Conservation (phyloP, 108 stramenopile genomes). For the Stephanodiscus triporus region DNA sequence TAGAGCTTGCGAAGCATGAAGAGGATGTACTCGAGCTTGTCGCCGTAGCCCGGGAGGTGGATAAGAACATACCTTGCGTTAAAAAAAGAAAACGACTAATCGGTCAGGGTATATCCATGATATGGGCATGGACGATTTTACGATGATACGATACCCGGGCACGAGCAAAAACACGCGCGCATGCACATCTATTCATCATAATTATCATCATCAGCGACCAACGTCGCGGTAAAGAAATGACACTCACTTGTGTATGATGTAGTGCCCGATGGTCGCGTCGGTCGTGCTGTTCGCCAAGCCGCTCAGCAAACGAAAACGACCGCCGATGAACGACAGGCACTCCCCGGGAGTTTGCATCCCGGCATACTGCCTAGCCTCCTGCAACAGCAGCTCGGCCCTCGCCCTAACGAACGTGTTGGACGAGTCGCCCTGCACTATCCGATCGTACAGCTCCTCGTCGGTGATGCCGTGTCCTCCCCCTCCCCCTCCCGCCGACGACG, state of each 20-base stretch:
- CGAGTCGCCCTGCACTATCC: conserved; percentile 87
- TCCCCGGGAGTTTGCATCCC: conserved; percentile 87
- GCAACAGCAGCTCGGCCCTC: conserved; percentile 90
- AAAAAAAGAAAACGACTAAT: neutral
- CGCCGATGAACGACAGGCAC: conserved; percentile 90
- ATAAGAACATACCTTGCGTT: conserved; percentile 70
- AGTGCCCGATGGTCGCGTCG: conserved; percentile 90
- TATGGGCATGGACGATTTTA: neutral
- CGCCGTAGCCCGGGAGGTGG: conserved; percentile 80
- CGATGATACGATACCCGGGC: neutral
- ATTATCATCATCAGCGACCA: neutral
- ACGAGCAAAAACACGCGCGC: neutral
- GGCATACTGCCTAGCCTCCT: conserved; percentile 83
- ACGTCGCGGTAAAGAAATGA: neutral
- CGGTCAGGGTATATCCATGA: no score
- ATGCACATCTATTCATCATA: neutral
- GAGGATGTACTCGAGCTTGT: conserved; percentile 93
- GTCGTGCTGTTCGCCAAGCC: conserved; percentile 64
- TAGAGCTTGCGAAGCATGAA: conserved; percentile 92
- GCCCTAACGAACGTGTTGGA: conserved; percentile 91
- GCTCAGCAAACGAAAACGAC: conserved; percentile 87
- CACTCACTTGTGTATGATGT: conserved; percentile 83
- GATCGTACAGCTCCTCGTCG: conserved; percentile 89
- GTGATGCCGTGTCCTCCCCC: conserved; percentile 63
- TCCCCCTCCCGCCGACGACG: conserved; percentile 26